A percentile compares a stretch with the other conserved stretches of the same genome.
Evolutionary conservation across 129 eudicot genomes (phyloP).

Genomic region (Artemisia tridentata): DNA sequence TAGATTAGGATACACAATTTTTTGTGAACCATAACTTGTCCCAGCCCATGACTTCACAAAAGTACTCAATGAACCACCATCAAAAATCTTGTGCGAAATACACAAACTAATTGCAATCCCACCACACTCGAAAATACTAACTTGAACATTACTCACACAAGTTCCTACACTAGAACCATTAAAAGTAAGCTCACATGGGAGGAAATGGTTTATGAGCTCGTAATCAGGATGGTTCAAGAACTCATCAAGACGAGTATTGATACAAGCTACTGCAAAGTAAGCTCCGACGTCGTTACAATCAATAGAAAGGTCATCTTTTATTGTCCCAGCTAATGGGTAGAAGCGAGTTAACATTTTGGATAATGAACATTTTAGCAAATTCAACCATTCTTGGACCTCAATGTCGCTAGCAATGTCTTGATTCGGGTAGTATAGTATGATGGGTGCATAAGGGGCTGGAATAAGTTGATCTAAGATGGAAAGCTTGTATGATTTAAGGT

Average conservation of each 20-base stretch:
- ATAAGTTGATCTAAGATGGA: slow-evolving; percentile 67
- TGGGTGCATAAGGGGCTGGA: slow-evolving; percentile 72
- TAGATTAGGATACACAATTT: slow-evolving; percentile 37
- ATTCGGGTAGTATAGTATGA: too few relatives aligned
- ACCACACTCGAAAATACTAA: slow-evolving; percentile 54
- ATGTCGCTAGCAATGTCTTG: not conserved
- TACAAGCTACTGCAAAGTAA: slow-evolving; percentile 38
- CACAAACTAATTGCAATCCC: slow-evolving; percentile 66
- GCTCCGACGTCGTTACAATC: slow-evolving; percentile 71
- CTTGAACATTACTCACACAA: slow-evolving; percentile 48
- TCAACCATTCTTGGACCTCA: slow-evolving; percentile 29
- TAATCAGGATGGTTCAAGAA: slow-evolving; percentile 40
- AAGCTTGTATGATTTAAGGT: slow-evolving; percentile 51
- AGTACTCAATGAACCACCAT: slow-evolving; percentile 49
- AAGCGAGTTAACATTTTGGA: slow-evolving; percentile 53
- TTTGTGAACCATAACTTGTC: slow-evolving; percentile 16
- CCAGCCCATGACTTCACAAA: slow-evolving; percentile 54
- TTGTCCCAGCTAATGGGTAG: slow-evolving; percentile 66
- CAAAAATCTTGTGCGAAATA: slow-evolving; percentile 65
- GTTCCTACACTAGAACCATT: slow-evolving; percentile 23
- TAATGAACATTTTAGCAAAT: slow-evolving; percentile 42
- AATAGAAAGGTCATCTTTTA: slow-evolving; percentile 51
- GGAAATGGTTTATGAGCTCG: slow-evolving; percentile 32
- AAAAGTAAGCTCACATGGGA: slow-evolving; percentile 43
- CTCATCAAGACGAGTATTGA: slow-evolving; percentile 25